Evolutionary conservation across 495 filamentous ascomycete species (phyloP).

Genomic region (Penicillium soppii): DNA sequence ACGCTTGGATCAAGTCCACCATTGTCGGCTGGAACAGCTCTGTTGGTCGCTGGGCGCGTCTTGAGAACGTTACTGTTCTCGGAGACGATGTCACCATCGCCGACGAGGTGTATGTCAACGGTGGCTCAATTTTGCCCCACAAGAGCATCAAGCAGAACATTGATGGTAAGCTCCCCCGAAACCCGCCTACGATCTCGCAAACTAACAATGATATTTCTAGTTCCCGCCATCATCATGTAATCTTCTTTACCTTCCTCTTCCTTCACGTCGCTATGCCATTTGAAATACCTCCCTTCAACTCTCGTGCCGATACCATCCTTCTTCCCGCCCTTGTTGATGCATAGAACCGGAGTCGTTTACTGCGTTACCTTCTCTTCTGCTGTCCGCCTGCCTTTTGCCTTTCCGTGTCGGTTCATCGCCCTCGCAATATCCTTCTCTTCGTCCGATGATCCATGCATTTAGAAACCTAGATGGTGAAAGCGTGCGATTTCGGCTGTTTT

Average conservation of each 20-base stretch:
- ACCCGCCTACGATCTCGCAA: background rate
- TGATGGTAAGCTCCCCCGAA: conserved; percentile 60
- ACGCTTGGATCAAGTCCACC: conserved; percentile 98
- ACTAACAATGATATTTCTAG: conserved; percentile 32
- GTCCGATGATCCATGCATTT: conserved; percentile 18
- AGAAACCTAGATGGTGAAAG: conserved; percentile 27
- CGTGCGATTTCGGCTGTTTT: conserved; percentile 16
- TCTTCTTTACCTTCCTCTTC: conserved; percentile 11
- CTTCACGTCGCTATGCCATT: conserved; percentile 34
- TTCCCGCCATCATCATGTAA: conserved; percentile 88
- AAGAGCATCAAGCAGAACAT: conserved; percentile 99
- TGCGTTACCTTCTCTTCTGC: conserved; percentile 33
- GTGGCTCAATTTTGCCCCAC: conserved; percentile 92
- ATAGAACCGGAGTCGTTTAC: conserved; percentile 46
- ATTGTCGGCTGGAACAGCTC: conserved; percentile 99
- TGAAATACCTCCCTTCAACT: conserved; percentile 17
- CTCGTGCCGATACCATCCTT: conserved; percentile 26
- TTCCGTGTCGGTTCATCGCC: conserved; percentile 11
- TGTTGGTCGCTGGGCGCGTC: conserved; percentile 90
- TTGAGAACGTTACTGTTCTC: conserved; percentile 96
- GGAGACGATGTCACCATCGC: conserved; percentile 99
- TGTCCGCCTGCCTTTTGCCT: conserved; percentile 16
- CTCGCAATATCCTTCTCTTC: conserved; percentile 19
- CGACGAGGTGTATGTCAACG: conserved; percentile 98
- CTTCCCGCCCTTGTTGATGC: conserved; percentile 33